Conservation (phyloP, 2,329 filamentous ascomycete genomes). For the Fusarium chaquense region DNA sequence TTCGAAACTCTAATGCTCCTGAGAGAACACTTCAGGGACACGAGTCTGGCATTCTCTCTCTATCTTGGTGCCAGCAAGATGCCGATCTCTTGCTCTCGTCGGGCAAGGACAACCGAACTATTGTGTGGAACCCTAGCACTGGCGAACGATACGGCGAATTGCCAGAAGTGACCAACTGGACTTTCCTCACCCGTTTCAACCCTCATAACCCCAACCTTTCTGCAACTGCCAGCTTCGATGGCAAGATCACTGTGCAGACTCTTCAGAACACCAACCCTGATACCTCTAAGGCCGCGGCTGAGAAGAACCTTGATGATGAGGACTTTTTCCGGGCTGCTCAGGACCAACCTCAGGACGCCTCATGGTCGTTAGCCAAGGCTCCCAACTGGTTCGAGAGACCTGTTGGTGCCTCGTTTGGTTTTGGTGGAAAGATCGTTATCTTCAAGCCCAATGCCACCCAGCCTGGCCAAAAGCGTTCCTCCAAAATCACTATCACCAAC, state of each 20-base stretch:
- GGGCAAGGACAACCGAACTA: conserved; percentile 95
- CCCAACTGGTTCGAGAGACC: conserved; percentile 93
- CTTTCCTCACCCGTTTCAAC: conserved; percentile 94
- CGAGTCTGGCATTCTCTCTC: conserved; percentile 89
- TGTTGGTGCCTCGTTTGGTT: conserved; percentile 89
- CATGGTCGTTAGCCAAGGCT: conserved; percentile 86
- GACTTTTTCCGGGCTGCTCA: conserved; percentile 97
- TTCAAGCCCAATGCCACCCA: conserved; percentile 72
- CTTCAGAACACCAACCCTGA: conserved; percentile 92
- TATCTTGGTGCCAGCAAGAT: conserved; percentile 96
- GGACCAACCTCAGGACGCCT: conserved; percentile 88
- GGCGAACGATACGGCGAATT: conserved; percentile 91
- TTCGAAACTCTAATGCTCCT: conserved; percentile 95
- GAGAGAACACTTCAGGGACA: conserved; percentile 92
- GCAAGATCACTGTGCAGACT: conserved; percentile 93
- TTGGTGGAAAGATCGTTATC: conserved; percentile 90
- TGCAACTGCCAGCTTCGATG: conserved; percentile 96
- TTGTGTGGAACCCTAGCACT: conserved; percentile 96
- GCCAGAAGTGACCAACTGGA: conserved; percentile 99
- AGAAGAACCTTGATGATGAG: conserved; percentile 83
- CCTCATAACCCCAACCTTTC: conserved; percentile 92
- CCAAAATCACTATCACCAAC: conserved; percentile 85
- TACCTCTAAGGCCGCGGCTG: conserved; percentile 73
- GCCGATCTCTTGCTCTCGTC: conserved; percentile 89
- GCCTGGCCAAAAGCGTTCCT: conserved; percentile 73